Percentiles rank a stretch among this genome's conserved stretches.
These are phyloP conservation scores for Leccinum subatratum DNA, from an alignment of 1,284 basidiomycete genomes.

Conservation along the genomic window DNA sequence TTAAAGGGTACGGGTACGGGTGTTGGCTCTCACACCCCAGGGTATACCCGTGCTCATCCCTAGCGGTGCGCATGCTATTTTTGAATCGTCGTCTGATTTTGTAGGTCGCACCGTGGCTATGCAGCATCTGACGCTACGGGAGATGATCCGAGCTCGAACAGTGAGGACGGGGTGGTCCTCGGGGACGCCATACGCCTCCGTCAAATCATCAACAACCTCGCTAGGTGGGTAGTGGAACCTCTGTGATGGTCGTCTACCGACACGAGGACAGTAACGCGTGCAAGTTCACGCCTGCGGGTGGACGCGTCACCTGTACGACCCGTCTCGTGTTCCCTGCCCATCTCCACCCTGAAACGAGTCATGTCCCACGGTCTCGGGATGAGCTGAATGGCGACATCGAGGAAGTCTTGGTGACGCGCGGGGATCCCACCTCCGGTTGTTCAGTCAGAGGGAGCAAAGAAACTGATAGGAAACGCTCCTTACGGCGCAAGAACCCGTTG, in stretches of 20 bases:
- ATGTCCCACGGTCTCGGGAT: conserved; percentile 3
- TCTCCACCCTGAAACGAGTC: conserved; percentile 15
- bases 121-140: conserved; percentile 58
- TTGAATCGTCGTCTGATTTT: conserved; percentile 4
- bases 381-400: conserved; percentile 19
- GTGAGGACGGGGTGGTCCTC: conserved; percentile 62
- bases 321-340: conserved; percentile 42
- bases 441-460: conserved; percentile 5
- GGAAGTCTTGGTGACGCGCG: conserved; percentile 16
- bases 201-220: conserved; percentile 75
- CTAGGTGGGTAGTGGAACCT: conserved; percentile 46
- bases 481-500: conserved; percentile 30
- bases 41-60: background rate
- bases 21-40: background rate
- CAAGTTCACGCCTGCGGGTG: conserved; percentile 77
- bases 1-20: background rate
- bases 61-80: conserved; percentile 33
- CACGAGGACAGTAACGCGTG: conserved; percentile 55
- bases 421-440: conserved; percentile 1
- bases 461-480: background rate
- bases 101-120: conserved; percentile 50
- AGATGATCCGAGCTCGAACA: conserved; percentile 40
- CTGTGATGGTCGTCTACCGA: conserved; percentile 2
- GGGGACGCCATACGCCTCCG: conserved; percentile 78
- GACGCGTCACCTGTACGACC: conserved; percentile 59